Evolutionary conservation across 345 rosid genomes (phyloP), one percentile per base, ranked within the genome.

Genomic region (Carallia brachiata): DNA sequence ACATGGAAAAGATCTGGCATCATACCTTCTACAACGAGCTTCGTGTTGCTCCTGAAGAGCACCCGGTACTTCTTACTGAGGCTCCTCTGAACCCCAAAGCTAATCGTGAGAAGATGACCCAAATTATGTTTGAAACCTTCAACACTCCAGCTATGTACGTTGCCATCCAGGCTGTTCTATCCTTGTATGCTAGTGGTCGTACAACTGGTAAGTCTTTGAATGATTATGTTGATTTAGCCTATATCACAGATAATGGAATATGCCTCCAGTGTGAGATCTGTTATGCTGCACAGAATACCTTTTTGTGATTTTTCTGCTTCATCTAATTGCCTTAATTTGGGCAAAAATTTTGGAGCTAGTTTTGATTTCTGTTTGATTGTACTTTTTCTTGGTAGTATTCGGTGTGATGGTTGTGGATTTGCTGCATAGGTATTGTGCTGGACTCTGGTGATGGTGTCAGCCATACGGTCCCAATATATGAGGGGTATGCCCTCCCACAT

Each of bases 51-150:
- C 86, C 88, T 1, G 90, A 86, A 62, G 90, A 86, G 58, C 90
- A 86, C 57, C 90, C 90, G 1, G 86, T 86, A 0, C 88, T 86
- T 62, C 86, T 86, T 7, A 84, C 88, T 0, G 90, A 86, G 69
- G 88, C 88, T 36, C 88, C 90, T 7, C 83, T 86, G 50, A 86
- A 86, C 68, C 90, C 90, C 17, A 86, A 84, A 71, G 86, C 88
- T 53, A 86, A 86, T 30, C 75, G 90, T 61, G 90, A 86, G 75
- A 86, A 82, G 80, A 84, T 81, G 84, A 78, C 84, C 44, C 84
- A 81, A 63, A 78, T 83, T 67, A 77, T 83, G 84, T 83, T 83
- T 62, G 86, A 83, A 74, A 80, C 84, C 12, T 83, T 83, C 72
- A 66, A 80, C 8, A 71, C 65, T 13, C 88, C 88, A 27, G 72